These are phyloP conservation scores for Coriaria nepalensis DNA, from an alignment of 306 rosid genomes.

Conservation along the genomic window DNA sequence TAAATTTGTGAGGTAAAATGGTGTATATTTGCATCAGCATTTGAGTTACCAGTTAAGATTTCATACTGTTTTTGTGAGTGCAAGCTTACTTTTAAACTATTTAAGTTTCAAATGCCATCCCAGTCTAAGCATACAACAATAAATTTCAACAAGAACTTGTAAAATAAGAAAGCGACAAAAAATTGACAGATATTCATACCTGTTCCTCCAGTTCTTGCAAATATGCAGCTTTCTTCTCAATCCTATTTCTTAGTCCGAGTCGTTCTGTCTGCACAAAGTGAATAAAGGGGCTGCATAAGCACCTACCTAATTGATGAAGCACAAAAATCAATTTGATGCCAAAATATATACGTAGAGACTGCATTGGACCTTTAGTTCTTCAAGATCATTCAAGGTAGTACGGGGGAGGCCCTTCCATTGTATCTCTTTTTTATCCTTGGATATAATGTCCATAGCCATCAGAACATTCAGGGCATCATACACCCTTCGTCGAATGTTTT, in stretches of 20 bases:
- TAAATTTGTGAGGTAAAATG: too few species aligned
- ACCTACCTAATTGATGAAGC: background rate
- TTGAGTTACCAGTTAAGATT: too few species aligned
- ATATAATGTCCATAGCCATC: constrained; percentile 98
- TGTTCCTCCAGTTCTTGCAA: constrained; percentile 92
- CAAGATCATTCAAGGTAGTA: constrained; percentile 68
- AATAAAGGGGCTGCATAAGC: constrained; percentile 15
- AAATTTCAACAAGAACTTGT: constrained; percentile 1
- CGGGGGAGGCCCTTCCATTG: constrained; percentile 99
- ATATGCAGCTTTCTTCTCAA: constrained; percentile 87
- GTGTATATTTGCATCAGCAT: too few species aligned
- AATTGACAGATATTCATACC: constrained; percentile 28
- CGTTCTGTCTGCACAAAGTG: constrained; percentile 59
- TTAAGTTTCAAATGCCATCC: background rate
- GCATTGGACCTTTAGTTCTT: constrained; percentile 71
- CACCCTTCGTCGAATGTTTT: constrained; percentile 89
- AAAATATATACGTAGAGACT: constrained; percentile 12
- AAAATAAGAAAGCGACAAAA: constrained; percentile 9
- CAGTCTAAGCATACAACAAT: constrained; percentile 1
- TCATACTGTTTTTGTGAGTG: background rate
- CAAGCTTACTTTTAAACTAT: background rate
- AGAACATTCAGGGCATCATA: constrained; percentile 97
- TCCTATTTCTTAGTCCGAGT: constrained; percentile 52
- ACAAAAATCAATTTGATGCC: constrained; percentile 4
- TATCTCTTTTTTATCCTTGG: constrained; percentile 95